Conservation (phyloP, 2,329 filamentous ascomycete genomes). For the Claviceps lovelessii region DNA sequence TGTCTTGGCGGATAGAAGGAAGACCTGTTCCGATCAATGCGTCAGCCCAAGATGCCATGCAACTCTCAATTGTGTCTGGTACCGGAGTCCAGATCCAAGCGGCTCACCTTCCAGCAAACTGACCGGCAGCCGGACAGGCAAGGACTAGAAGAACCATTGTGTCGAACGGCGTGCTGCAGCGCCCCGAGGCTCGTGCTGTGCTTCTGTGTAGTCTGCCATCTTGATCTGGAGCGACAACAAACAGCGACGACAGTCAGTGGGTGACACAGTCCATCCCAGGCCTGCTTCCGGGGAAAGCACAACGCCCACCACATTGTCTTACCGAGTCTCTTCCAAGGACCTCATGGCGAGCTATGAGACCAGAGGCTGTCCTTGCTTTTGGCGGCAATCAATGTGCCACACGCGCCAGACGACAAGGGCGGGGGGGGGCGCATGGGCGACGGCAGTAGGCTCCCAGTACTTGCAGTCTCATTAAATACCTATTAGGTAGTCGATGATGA, state of each 20-base stretch:
- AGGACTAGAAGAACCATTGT: slow-evolving; percentile 43
- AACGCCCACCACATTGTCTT: slow-evolving; percentile 8
- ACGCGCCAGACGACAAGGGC: background rate
- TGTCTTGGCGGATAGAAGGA: slow-evolving; percentile 61
- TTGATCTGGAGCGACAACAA: slow-evolving; percentile 30
- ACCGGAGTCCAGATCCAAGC: background rate
- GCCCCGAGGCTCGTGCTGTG: slow-evolving; percentile 44
- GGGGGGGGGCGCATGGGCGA: background rate
- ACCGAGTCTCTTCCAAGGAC: slow-evolving; percentile 25
- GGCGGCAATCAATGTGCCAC: background rate
- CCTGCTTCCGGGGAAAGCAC: background rate
- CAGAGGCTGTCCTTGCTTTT: background rate
- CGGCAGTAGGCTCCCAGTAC: too few relatives aligned
- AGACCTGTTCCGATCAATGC: slow-evolving; percentile 38
- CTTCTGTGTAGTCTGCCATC: slow-evolving; percentile 52
- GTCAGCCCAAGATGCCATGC: slow-evolving; percentile 6
- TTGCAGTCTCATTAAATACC: too few relatives aligned
- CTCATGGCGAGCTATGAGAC: slow-evolving; percentile 17
- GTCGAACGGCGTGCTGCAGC: slow-evolving; percentile 49
- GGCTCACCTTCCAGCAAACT: slow-evolving; percentile 72
- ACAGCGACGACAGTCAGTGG: background rate
- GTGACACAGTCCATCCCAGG: background rate
- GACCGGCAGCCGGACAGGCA: slow-evolving; percentile 66
- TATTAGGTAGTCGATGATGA: too few relatives aligned
- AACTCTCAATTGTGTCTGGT: background rate